A percentile compares a stretch with the other conserved stretches of the same genome.
These are phyloP conservation scores for Pyrenophora tritici-repentis DNA, from an alignment of 2,329 filamentous ascomycete species.

Conservation along the genomic window DNA sequence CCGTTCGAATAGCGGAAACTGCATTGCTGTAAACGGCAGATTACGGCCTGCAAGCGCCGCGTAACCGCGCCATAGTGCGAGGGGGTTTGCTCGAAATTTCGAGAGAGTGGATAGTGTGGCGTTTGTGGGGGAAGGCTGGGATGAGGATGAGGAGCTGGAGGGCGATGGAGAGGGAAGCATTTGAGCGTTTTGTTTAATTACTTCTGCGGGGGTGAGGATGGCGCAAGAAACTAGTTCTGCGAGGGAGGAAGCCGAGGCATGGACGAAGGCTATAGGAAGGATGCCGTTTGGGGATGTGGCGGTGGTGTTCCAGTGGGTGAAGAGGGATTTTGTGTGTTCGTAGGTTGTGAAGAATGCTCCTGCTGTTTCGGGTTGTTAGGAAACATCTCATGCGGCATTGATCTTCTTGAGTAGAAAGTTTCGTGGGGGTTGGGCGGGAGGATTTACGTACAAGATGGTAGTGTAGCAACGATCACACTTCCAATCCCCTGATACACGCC, in stretches of 20 bases:
- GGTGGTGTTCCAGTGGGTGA: constrained; percentile 57
- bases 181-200: constrained; percentile 92
- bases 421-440: too few species aligned
- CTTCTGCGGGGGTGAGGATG: constrained; percentile 85
- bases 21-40: constrained; percentile 82
- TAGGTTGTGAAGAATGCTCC: constrained; percentile 91
- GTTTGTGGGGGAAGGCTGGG: constrained; percentile 38
- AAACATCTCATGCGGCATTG: too few species aligned
- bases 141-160: constrained; percentile 8
- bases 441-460: constrained; percentile 71
- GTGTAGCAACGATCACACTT: constrained; percentile 80
- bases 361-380: constrained; percentile 53
- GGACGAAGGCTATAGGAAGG: constrained; percentile 70
- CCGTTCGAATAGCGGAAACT: constrained; percentile 85
- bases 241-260: constrained; percentile 73
- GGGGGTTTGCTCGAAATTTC: constrained; percentile 61
- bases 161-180: constrained; percentile 61
- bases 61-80: constrained; percentile 71
- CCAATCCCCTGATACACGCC: constrained; percentile 88
- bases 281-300: constrained; percentile 40
- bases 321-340: constrained; percentile 71
- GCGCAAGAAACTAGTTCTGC: constrained; percentile 86
- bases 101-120: constrained; percentile 63
- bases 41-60: constrained; percentile 81
- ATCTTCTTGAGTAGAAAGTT: too few species aligned